Percentiles rank a stretch among this genome's conserved stretches.
Evolutionary conservation across 176 grass and related monocot genomes (phyloP).

Genomic region (Triticum aestivum): DNA sequence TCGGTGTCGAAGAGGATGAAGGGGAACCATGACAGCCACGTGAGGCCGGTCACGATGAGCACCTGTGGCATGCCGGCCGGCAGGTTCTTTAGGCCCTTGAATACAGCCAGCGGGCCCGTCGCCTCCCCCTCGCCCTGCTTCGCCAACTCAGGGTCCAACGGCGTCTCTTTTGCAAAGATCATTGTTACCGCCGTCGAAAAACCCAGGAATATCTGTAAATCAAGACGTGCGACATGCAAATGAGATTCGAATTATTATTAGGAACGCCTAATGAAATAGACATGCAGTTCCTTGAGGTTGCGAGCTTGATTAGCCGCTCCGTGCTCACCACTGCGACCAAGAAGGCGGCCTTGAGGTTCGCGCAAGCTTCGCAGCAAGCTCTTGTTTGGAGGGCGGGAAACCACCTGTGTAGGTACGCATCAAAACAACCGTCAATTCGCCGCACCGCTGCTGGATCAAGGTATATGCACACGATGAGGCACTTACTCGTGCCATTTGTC

Average conservation of each 20-base stretch:
- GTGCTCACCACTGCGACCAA: slow-evolving; percentile 62
- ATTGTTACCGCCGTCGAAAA: slow-evolving; percentile 48
- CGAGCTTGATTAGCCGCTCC: background rate
- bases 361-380: slow-evolving; percentile 75
- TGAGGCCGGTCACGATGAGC: slow-evolving; percentile 72
- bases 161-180: slow-evolving; percentile 57
- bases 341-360: slow-evolving; percentile 83
- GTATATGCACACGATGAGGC: background rate
- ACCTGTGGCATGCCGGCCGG: slow-evolving; percentile 68
- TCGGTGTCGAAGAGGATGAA: slow-evolving; percentile 97
- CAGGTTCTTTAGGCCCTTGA: slow-evolving; percentile 64
- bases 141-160: background rate
- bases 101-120: slow-evolving; percentile 34
- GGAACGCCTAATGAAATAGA: background rate
- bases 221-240: background rate
- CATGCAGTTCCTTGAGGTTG: background rate
- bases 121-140: slow-evolving; percentile 12
- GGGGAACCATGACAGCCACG: slow-evolving; percentile 88
- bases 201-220: slow-evolving; percentile 50
- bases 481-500: slow-evolving; percentile 56
- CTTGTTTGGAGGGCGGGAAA: slow-evolving; percentile 72
- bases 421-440: background rate
- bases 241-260: background rate
- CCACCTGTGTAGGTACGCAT: slow-evolving; percentile 43
- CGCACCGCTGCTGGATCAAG: no score